Evolutionary conservation across 495 filamentous ascomycete species (phyloP), one percentile per base, ranked within the genome.

Genomic region (Lineolata rhizophorae): DNA sequence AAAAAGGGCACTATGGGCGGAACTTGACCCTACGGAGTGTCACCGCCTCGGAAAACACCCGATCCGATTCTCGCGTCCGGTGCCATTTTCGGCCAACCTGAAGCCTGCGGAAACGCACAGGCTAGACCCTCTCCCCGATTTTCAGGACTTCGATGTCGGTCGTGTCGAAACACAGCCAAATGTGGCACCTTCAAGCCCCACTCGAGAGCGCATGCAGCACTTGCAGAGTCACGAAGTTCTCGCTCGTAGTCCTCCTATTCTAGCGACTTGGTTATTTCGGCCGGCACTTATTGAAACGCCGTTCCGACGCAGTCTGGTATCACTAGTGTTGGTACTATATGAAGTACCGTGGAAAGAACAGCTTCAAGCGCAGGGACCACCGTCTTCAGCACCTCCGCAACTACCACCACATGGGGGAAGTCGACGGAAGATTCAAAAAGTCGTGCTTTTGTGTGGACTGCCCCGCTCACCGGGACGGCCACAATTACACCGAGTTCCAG

Each of bases 301-400:
- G n/a, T n/a, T n/a, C n/a, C n/a, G n/a, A n/a, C n/a, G n/a, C n/a
- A n/a, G n/a, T n/a, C n/a, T n/a, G n/a, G n/a, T n/a, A n/a, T n/a
- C n/a, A n/a, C n/a, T n/a, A n/a, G 5, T 58, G 53, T 27, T 28
- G 26, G 0, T 39, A 44, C 19, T 57, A 53, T 34, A 50, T 38
- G 25, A 48, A 32, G 27, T 37, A 54, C 35, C 45, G 46, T 20
- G 54, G 48, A 17, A 43, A 34, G n/a, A 34, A 54, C 11, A 48
- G 42, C 11, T 57, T 58, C 32, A 45, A 40, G 14, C 49, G 53
- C 14, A 44, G 35, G 14, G 52, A 58, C 36, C 49, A 58, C 31
- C 40, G 55, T 3, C 31, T 37, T 9, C 50, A 56, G 20, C 55
- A 57, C 37, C 36, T 58, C 21, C 30, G 30, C 0, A 43, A 43